phyloP scores from a whole-genome alignment of 441 rosid genomes.

The Euphorbia celastroides region DNA sequence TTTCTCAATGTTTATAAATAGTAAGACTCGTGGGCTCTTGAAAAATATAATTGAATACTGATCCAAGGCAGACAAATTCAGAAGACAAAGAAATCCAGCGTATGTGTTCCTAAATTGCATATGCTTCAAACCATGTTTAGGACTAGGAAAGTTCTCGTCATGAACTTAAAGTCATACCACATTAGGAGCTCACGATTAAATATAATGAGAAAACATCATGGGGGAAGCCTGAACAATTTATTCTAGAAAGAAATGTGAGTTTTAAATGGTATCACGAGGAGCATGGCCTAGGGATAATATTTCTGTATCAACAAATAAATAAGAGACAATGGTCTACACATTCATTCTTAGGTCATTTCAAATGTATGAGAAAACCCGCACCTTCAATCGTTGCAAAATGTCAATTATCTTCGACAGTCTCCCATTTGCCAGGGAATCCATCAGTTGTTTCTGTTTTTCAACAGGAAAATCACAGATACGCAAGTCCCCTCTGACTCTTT shows the following conservation, averaged over 20 bases:
- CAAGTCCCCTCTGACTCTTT: constrained; percentile 69
- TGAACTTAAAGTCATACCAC: not conserved
- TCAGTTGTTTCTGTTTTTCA: constrained; percentile 63
- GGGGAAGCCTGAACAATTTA: not conserved
- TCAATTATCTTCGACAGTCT: constrained; percentile 77
- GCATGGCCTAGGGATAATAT: constrained; percentile 1
- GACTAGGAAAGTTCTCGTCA: not conserved
- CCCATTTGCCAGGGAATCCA: constrained; percentile 80
- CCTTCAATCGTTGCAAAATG: constrained; percentile 86
- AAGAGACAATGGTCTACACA: not conserved
- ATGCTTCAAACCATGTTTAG: not conserved
- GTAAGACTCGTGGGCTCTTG: not conserved
- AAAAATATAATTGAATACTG: not conserved
- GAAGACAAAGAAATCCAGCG: not conserved
- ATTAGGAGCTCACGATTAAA: not conserved
- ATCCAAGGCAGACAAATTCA: not conserved
- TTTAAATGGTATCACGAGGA: not conserved
- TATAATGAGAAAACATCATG: not conserved
- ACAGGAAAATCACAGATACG: constrained; percentile 68
- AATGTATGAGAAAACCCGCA: constrained; percentile 26
- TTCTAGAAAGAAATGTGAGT: not conserved
- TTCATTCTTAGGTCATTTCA: constrained; percentile 11
- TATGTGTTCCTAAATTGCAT: not conserved
- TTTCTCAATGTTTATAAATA: not conserved
- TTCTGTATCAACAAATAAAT: not conserved